Conservation (phyloP, 257 asterid species). For the Solanum piurae region DNA sequence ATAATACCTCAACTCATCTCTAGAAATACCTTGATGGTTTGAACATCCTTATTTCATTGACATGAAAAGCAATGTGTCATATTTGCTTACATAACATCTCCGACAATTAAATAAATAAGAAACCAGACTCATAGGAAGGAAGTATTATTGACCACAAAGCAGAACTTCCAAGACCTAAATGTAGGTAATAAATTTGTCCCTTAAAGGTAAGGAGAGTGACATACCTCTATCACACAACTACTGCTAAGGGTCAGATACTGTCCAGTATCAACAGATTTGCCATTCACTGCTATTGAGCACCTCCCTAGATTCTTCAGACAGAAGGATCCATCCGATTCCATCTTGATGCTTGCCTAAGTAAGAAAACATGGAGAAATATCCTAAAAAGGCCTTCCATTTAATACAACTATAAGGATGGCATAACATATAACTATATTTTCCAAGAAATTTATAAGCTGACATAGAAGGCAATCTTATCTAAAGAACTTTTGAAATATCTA, state of each 20-base stretch:
- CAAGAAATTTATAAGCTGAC: neutral
- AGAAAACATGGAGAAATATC: neutral
- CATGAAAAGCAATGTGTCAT: neutral
- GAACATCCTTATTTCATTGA: too few relatives aligned
- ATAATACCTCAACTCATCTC: too few relatives aligned
- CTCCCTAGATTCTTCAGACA: slow-evolving; percentile 73
- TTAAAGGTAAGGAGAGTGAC: neutral
- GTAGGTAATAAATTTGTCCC: neutral
- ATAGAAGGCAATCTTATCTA: neutral
- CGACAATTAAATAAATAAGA: neutral
- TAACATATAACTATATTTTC: neutral
- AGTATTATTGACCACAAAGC: neutral
- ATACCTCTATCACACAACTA: slow-evolving; percentile 89
- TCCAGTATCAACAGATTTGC: slow-evolving; percentile 51
- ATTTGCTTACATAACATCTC: neutral
- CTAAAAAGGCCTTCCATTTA: neutral
- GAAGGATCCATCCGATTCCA: slow-evolving; percentile 86
- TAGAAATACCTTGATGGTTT: too few relatives aligned
- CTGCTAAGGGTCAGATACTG: slow-evolving; percentile 55
- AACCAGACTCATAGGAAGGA: neutral
- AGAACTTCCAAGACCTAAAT: neutral
- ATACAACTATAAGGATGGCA: neutral
- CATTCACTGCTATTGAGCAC: slow-evolving; percentile 71
- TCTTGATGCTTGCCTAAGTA: slow-evolving; percentile 73
- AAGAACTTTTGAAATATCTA: neutral